Conservation (phyloP, 768 basidiomycete genomes). For the Udeniomyces megalosporus region DNA sequence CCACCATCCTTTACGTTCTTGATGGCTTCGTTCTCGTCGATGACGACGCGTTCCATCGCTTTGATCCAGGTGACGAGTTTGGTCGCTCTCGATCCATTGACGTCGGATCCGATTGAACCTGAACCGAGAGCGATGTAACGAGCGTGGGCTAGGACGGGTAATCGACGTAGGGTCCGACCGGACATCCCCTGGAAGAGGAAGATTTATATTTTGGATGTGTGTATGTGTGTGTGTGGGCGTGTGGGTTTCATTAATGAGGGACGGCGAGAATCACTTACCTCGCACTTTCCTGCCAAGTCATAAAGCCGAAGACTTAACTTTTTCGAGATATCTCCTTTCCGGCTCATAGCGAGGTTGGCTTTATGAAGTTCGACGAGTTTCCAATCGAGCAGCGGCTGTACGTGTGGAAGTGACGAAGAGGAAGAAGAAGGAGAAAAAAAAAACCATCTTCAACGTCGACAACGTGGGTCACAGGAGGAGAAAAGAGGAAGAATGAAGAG, state of each 20-base stretch:
- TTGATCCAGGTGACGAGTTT: constrained; percentile 56
- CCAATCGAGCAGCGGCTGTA: constrained; percentile 18
- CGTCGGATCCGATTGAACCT: constrained; percentile 1
- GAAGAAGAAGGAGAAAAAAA: neutral
- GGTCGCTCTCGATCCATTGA: constrained; percentile 2
- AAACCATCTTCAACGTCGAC: neutral
- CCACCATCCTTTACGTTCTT: constrained; percentile 20
- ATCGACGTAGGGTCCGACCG: constrained; percentile 71
- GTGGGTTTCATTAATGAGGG: neutral
- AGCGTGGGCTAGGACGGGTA: constrained; percentile 89
- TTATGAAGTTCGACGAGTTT: constrained; percentile 11
- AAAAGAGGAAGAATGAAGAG: neutral
- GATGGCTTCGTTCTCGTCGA: constrained; percentile 27
- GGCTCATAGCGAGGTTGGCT: neutral
- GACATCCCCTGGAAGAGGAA: constrained; percentile 52
- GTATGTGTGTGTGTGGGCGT: too few species aligned
- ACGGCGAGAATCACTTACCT: constrained; percentile 38
- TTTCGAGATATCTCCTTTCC: constrained; percentile 39
- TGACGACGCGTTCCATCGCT: constrained; percentile 68
- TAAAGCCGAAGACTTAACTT: constrained; percentile 45
- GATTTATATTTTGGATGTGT: too few species aligned
- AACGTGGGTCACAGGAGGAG: neutral
- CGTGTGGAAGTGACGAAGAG: neutral
- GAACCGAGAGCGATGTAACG: constrained; percentile 42
- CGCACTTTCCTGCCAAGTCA: constrained; percentile 56